A percentile compares a stretch with the other conserved stretches of the same genome.
Evolutionary conservation across 2,329 filamentous ascomycete genomes (phyloP).

Genomic region (Teratosphaeria gauchensis): DNA sequence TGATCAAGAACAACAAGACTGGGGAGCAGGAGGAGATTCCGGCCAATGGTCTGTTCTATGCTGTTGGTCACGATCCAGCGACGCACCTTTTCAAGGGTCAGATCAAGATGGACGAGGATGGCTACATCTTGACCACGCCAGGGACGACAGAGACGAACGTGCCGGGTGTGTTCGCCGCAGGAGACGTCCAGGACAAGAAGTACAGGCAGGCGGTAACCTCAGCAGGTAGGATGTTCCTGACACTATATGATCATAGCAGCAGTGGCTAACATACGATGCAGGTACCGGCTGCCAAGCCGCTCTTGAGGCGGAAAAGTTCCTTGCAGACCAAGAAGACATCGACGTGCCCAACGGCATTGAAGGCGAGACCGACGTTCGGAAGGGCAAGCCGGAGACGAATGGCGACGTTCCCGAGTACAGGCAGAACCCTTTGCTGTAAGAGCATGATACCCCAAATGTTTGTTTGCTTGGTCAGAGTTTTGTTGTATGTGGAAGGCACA

Average conservation of each 20-base stretch:
- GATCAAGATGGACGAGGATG: constrained; percentile 77
- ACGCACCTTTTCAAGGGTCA: constrained; percentile 85
- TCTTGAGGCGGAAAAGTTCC: constrained; percentile 88
- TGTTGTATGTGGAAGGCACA: neutral
- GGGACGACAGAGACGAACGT: constrained; percentile 82
- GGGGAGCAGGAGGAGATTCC: constrained; percentile 74
- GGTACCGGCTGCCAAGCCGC: constrained; percentile 92
- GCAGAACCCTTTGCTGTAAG: constrained; percentile 53
- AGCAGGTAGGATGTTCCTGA: constrained; percentile 56
- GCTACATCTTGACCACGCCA: constrained; percentile 81
- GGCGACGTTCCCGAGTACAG: constrained; percentile 52
- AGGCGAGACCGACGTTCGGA: constrained; percentile 40
- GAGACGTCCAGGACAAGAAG: constrained; percentile 96
- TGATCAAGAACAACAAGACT: constrained; percentile 68
- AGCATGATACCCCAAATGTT: neutral
- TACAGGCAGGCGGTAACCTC: constrained; percentile 97
- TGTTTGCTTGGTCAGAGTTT: neutral
- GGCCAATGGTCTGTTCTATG: constrained; percentile 92
- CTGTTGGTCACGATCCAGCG: constrained; percentile 91
- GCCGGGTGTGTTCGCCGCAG: constrained; percentile 88
- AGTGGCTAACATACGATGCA: constrained; percentile 24
- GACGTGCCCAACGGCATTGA: constrained; percentile 38
- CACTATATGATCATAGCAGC: neutral
- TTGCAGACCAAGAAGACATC: constrained; percentile 67
- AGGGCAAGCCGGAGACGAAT: constrained; percentile 34